phyloP scores from a whole-genome alignment of 208 protist genomes.

The Novymonas esmeraldas region DNA sequence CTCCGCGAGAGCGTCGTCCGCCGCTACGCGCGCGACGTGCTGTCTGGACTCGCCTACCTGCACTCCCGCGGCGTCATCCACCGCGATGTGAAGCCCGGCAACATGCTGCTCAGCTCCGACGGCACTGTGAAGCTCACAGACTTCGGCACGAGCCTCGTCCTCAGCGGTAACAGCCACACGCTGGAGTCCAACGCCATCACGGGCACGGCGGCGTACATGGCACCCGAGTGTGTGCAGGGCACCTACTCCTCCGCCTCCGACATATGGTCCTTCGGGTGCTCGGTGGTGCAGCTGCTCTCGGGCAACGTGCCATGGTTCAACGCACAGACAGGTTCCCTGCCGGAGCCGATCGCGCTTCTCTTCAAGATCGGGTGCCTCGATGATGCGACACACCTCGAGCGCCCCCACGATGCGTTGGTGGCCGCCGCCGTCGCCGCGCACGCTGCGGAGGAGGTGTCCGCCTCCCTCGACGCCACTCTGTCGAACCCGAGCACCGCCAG shows the following conservation, averaged over 20 bases:
- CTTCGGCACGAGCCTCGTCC: constrained; percentile 76
- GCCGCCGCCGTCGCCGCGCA: constrained; percentile 7
- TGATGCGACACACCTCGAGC: constrained; percentile 34
- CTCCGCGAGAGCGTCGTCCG: constrained; percentile 63
- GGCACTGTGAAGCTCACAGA: constrained; percentile 80
- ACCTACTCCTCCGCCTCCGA: constrained; percentile 70
- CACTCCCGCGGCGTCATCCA: constrained; percentile 77
- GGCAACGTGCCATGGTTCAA: constrained; percentile 62
- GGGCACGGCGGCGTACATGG: constrained; percentile 82
- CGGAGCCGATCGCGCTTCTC: constrained; percentile 52
- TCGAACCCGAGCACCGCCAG: background rate
- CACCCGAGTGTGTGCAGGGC: constrained; percentile 65
- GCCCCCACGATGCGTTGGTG: constrained; percentile 36
- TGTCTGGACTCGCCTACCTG: constrained; percentile 61
- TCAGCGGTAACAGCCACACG: constrained; percentile 36
- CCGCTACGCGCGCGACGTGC: constrained; percentile 56
- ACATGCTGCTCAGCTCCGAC: constrained; percentile 81
- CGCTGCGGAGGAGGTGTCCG: background rate
- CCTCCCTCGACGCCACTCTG: background rate
- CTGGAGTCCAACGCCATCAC: constrained; percentile 44
- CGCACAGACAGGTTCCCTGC: constrained; percentile 8
- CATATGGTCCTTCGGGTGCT: constrained; percentile 87
- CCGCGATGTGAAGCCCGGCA: constrained; percentile 86
- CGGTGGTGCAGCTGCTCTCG: constrained; percentile 71
- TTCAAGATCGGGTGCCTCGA: constrained; percentile 61